These are phyloP conservation scores for Termitomyces sp. DNA, from an alignment of 768 basidiomycete genomes.

Conservation along the genomic window DNA sequence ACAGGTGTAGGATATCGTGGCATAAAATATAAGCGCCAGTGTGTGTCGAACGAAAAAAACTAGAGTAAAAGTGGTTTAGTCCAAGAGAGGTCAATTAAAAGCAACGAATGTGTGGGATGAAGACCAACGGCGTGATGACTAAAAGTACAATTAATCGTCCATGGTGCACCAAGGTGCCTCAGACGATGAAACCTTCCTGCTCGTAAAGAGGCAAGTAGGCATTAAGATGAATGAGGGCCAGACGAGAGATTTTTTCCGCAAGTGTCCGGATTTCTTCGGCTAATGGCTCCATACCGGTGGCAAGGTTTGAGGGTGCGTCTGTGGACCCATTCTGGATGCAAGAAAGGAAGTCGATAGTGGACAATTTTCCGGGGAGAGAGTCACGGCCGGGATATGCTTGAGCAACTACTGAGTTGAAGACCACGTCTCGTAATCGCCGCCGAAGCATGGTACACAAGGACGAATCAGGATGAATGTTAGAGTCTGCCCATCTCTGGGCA, in stretches of 20 bases:
- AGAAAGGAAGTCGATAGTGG: constrained; percentile 25
- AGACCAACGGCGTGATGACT: background rate
- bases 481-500: constrained; percentile 70
- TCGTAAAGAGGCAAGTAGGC: constrained; percentile 80
- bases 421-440: constrained; percentile 59
- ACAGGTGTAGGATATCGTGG: constrained; percentile 18
- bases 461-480: constrained; percentile 62
- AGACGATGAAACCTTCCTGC: constrained; percentile 53
- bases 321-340: constrained; percentile 16
- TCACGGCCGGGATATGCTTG: constrained; percentile 49
- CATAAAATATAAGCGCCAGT: constrained; percentile 21
- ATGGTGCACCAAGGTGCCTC: background rate
- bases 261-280: constrained; percentile 67
- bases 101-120: background rate
- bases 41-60: constrained; percentile 4
- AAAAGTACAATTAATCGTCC: constrained; percentile 12
- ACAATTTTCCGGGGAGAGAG: constrained; percentile 28
- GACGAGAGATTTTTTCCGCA: constrained; percentile 67
- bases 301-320: constrained; percentile 26
- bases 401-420: constrained; percentile 59
- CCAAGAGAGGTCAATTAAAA: background rate
- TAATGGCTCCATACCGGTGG: constrained; percentile 71
- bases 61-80: constrained; percentile 3
- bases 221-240: constrained; percentile 72
- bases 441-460: constrained; percentile 59